Conservation (phyloP, 2,329 filamentous ascomycete genomes). For the Fusarium sp. region DNA sequence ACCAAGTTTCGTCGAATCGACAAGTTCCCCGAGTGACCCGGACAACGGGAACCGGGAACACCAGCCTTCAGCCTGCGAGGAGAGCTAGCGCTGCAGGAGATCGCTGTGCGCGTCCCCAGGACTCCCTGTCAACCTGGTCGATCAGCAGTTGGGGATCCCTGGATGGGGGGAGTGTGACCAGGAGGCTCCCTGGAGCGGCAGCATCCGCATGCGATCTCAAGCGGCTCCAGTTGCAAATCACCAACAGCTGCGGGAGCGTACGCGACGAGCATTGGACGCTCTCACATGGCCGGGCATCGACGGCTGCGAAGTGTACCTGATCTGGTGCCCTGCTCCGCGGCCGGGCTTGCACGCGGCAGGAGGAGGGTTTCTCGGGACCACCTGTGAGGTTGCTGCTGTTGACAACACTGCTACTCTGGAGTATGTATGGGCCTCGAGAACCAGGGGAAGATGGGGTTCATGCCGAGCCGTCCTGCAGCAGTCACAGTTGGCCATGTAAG, state of each 20-base stretch:
- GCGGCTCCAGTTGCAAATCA: constrained; percentile 13
- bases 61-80: constrained; percentile 20
- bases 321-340: background rate
- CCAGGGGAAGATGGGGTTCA: background rate
- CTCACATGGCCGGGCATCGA: background rate
- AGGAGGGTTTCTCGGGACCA: background rate
- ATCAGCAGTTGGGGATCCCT: constrained; percentile 37
- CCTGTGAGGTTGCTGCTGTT: background rate
- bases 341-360: background rate
- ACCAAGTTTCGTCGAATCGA: background rate
- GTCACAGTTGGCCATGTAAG: background rate
- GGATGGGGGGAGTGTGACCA: constrained; percentile 16
- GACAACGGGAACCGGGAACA: constrained; percentile 20
- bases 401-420: background rate
- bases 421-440: background rate
- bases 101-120: constrained; percentile 36
- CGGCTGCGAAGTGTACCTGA: background rate
- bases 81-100: constrained; percentile 37
- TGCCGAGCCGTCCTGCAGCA: background rate
- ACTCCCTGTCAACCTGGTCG: constrained; percentile 25
- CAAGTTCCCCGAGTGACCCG: constrained; percentile 9
- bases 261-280: constrained; percentile 6
- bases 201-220: constrained; percentile 39
- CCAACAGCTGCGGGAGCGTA: constrained; percentile 12
- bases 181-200: constrained; percentile 31